Base-by-base conservation (phyloP, 1,284 basidiomycete species). In the Rhodotorula sp. region DNA sequence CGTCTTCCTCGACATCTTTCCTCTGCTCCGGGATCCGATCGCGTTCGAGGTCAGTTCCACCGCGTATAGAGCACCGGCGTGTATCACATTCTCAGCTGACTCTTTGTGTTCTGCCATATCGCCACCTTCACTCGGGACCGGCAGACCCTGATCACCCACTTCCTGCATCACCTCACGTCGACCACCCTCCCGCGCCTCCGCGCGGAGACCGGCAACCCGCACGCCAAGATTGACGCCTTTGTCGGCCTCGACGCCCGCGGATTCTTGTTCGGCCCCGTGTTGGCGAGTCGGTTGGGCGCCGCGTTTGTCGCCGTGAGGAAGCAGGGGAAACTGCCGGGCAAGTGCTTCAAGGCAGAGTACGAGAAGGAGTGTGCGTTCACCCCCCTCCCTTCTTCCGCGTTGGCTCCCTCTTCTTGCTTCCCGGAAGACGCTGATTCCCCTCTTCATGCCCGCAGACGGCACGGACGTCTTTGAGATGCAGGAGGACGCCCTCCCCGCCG, bases 271-370 rank as follows among this genome's bases (percentile, higher is more conserved):
- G 97, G 95, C 1, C 97, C 97, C 6, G 86, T 93, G 76, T 87
- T 99, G 78, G 97, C 97, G 16, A 84, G 93, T 23, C 63, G 74
- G 68, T 84, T 99, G 50, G 93, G 93, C 34, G 94, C 94, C 3
- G 92, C 93, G 16, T 99, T 99, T 78, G 94, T 98, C 2, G 95
- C 97, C 28, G 94, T 99, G 31, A 86, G 97, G 73, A 99, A 99
- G 84, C 84, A 84, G 73, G 95, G 95, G 21, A 99, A 99, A 82
- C 86, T 99, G 38, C 97, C 97, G 8, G 97, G 97, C 63, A 81
- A 88, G 73, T 91, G 89, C 80, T 86, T 90, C 57, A 85, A 86
- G 67, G 91, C 88, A 3, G 86, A 86, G 60, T 99, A 95, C 79
- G 87, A 88, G 80, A 98, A 98, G 84, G 97, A 99, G 66, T 55